Base-by-base conservation (phyloP, 192 early-diverging fungal genomes). In the Entomortierella chlamydospora region DNA sequence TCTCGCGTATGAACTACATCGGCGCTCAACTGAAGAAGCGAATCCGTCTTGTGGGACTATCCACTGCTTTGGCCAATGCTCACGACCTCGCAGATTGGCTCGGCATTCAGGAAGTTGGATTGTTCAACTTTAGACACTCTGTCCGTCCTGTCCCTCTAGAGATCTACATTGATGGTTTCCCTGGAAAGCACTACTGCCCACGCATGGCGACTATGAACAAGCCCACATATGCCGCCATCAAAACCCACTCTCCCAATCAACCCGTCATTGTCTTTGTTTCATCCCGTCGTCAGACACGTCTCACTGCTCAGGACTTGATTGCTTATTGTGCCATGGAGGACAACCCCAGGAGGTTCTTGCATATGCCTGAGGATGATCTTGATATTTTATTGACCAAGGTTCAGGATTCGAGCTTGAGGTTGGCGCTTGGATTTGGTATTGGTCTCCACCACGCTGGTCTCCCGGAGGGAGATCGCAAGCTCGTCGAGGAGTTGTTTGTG, bases 151-250 rank as follows among this genome's bases (percentile, higher is more conserved):
- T 99, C 23, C 97, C 97, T 7, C 84, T 99, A 31, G 95, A 99
- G 81, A 97, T 98, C 51, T 93, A 97, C 80, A 98, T 99, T 78
- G 96, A 98, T 56, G 97, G 97, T 8, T 97, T 97, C 73, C 90
- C 96, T 0, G 97, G 96, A 13, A 97, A 96, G 61, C 95, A 97
- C 82, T 99, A 98, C 84, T 97, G 97, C 61, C 96, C 98, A 29
- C 90, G 97, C 52, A 99, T 99, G 98, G 93, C 94, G 49, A 91
- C 96, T 29, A 99, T 99, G 98, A 98, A 99, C 85, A 95, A 97
- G 58, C 98, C 98, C 0, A 94, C 96, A 0, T 99, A 97, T 70
- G 83, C 91, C 3, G 96, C 95, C 15, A 99, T 99, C 67, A 87
- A 94, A 72, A 97, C 93, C 0, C 96, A 99, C 74, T 98, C 98